Evolutionary conservation across 2,329 filamentous ascomycete species (phyloP).

Genomic region (Aspergillus jensenii): DNA sequence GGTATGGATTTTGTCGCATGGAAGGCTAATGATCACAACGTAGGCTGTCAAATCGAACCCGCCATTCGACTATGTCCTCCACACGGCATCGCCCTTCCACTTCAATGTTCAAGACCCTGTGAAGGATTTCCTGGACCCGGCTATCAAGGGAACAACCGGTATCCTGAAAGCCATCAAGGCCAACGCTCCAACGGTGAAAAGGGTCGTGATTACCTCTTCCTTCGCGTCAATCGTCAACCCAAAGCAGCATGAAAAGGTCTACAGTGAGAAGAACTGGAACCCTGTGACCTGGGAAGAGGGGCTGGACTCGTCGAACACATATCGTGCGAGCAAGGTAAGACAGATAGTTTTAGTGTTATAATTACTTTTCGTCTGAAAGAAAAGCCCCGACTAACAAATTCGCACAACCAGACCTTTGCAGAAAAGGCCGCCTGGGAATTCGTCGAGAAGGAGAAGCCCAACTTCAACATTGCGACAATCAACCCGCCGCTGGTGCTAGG

Average conservation of each 20-base stretch:
- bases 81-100: conserved; percentile 74
- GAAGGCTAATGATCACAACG: background rate
- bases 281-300: conserved; percentile 45
- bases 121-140: conserved; percentile 60
- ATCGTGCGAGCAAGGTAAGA: conserved; percentile 54
- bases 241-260: conserved; percentile 33
- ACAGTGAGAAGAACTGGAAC: conserved; percentile 44
- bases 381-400: background rate
- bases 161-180: conserved; percentile 63
- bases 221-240: conserved; percentile 65
- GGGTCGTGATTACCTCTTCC: conserved; percentile 69
- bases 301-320: conserved; percentile 36
- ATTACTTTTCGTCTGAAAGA: background rate
- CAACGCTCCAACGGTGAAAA: conserved; percentile 65
- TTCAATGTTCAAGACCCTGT: conserved; percentile 70
- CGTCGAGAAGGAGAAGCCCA: conserved; percentile 54
- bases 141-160: conserved; percentile 63
- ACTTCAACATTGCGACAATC: conserved; percentile 62
- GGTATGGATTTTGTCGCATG: background rate
- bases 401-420: conserved; percentile 50
- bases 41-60: conserved; percentile 59
- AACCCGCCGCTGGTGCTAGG: conserved; percentile 65
- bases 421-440: conserved; percentile 69
- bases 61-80: conserved; percentile 71
- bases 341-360: background rate